phyloP scores from a whole-genome alignment of 345 rosid species.

The Leavenworthia alabamica region DNA sequence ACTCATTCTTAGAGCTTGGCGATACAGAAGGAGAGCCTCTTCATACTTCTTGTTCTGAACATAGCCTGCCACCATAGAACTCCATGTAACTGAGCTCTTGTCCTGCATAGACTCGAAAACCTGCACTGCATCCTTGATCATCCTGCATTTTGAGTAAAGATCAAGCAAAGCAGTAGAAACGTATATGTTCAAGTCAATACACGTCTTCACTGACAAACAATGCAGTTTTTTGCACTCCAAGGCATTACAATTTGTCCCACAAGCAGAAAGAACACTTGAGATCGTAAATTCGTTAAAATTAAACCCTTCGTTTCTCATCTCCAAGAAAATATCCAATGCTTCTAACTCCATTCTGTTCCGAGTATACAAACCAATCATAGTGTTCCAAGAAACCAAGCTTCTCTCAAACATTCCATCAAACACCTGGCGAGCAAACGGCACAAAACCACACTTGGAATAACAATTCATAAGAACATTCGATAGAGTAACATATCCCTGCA shows the following conservation, averaged over 20 bases:
- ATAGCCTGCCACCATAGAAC: conserved; percentile 71
- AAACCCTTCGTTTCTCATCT: conserved; percentile 45
- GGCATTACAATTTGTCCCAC: conserved; percentile 37
- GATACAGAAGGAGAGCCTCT: conserved; percentile 57
- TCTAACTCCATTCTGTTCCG: conserved; percentile 36
- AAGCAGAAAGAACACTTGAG: conserved; percentile 64
- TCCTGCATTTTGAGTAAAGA: conserved; percentile 64
- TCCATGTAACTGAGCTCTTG: conserved; percentile 75
- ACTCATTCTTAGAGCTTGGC: conserved; percentile 35
- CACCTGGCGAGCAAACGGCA: conserved; percentile 44
- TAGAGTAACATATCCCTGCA: conserved; percentile 35
- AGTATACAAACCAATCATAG: conserved; percentile 45
- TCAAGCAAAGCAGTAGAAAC: conserved; percentile 76
- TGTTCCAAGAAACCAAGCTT: conserved; percentile 78
- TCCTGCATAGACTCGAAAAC: conserved; percentile 60
- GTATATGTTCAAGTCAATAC: conserved; percentile 42
- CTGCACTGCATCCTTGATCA: conserved; percentile 39
- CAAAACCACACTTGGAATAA: conserved; percentile 50
- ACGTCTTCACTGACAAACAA: conserved; percentile 50
- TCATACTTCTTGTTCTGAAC: conserved; percentile 64
- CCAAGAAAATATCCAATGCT: conserved; percentile 42
- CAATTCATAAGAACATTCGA: conserved; percentile 49
- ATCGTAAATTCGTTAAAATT: conserved; percentile 55
- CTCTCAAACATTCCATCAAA: conserved; percentile 62
- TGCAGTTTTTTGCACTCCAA: conserved; percentile 58